These are phyloP conservation scores for Leccinum pachyderme DNA, from an alignment of 1,284 basidiomycete species.

Conservation along the genomic window DNA sequence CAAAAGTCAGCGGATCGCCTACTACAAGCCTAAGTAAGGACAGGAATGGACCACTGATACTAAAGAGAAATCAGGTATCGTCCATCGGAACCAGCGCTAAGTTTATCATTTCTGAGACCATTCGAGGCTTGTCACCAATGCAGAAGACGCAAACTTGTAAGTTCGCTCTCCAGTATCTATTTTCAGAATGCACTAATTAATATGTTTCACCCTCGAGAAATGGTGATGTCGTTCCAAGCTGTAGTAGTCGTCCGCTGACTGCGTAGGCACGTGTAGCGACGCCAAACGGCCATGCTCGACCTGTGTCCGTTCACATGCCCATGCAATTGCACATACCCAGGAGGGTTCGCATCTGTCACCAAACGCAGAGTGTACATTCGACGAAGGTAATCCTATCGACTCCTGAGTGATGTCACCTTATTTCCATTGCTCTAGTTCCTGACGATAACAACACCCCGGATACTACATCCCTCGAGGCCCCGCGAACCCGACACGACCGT, in stretches of 20 bases:
- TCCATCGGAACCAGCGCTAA: neutral
- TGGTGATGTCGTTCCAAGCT: constrained; percentile 41
- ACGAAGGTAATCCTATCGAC: constrained; percentile 45
- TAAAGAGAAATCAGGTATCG: constrained; percentile 59
- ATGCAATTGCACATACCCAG: constrained; percentile 56
- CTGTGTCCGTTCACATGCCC: constrained; percentile 59
- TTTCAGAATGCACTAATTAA: neutral
- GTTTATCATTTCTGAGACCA: constrained; percentile 2
- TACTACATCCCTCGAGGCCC: constrained; percentile 39
- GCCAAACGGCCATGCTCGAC: constrained; percentile 70
- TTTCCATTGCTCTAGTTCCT: constrained; percentile 7
- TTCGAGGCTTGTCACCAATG: constrained; percentile 47
- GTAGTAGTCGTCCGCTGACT: constrained; percentile 2
- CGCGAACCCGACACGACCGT: constrained; percentile 58
- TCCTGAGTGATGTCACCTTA: neutral
- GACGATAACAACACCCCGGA: constrained; percentile 8
- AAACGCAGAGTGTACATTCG: constrained; percentile 65
- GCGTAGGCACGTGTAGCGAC: constrained; percentile 42
- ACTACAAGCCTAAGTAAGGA: constrained; percentile 3
- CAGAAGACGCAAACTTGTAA: constrained; percentile 68
- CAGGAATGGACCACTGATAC: constrained; percentile 28
- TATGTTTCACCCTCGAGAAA: constrained; percentile 45
- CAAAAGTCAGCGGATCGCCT: constrained; percentile 17
- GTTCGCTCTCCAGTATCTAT: constrained; percentile 27
- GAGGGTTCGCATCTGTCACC: constrained; percentile 50